phyloP scores from a whole-genome alignment of 192 early-diverging fungal genomes.

The Rhizophagus prolifer region DNA sequence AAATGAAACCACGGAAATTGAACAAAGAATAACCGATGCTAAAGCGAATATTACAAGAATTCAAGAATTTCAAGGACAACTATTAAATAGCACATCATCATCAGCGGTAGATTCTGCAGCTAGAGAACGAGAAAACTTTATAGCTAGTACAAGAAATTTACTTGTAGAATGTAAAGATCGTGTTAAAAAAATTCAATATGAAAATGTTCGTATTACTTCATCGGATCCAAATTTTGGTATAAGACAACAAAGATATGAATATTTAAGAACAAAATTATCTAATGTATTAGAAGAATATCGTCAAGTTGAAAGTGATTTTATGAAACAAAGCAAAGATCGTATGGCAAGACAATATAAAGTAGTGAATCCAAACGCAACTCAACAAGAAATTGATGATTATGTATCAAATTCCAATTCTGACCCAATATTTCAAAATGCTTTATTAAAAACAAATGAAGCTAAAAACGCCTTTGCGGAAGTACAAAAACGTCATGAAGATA shows the following conservation, averaged over 20 bases:
- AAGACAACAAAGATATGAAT: conserved; percentile 23
- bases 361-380: conserved; percentile 79
- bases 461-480: conserved; percentile 74
- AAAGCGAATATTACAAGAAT: conserved; percentile 6
- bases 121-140: background rate
- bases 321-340: conserved; percentile 78
- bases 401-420: conserved; percentile 47
- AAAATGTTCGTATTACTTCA: background rate
- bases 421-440: conserved; percentile 46
- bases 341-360: conserved; percentile 81
- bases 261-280: conserved; percentile 59
- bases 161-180: conserved; percentile 14
- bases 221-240: conserved; percentile 1
- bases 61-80: conserved; percentile 1
- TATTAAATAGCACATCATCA: conserved; percentile 11
- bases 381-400: conserved; percentile 72
- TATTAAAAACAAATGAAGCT: conserved; percentile 70
- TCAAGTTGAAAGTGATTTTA: conserved; percentile 71
- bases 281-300: conserved; percentile 56
- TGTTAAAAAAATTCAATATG: conserved; percentile 15
- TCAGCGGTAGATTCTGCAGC: background rate
- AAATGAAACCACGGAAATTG: background rate
- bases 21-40: conserved; percentile 6
- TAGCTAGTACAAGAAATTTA: background rate
- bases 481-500: conserved; percentile 81